These are phyloP conservation scores for Russula earlei DNA, from an alignment of 768 basidiomycete species.

Conservation along the genomic window DNA sequence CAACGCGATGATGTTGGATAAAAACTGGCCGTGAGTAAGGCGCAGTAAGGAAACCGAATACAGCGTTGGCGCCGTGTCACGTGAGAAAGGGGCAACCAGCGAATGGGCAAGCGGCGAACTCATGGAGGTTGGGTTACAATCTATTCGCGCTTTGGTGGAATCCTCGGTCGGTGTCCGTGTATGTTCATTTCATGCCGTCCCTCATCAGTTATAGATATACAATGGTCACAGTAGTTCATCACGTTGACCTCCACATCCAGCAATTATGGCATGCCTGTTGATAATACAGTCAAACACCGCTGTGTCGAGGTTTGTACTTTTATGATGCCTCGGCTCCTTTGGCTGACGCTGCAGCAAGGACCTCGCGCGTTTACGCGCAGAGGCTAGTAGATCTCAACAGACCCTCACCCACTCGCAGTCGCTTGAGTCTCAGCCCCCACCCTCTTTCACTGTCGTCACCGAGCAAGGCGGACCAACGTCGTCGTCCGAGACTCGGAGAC, in stretches of 20 bases:
- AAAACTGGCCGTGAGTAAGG: neutral
- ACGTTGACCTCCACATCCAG: neutral
- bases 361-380: neutral
- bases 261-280: slow-evolving; percentile 8
- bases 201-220: slow-evolving; percentile 9
- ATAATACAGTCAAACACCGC: neutral
- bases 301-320: neutral
- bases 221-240: neutral
- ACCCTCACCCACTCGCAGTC: neutral
- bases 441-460: neutral
- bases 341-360: neutral
- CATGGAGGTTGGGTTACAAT: slow-evolving; percentile 57
- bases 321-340: neutral
- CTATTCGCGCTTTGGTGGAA: slow-evolving; percentile 45
- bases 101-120: slow-evolving; percentile 20
- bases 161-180: slow-evolving; percentile 6
- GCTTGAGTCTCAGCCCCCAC: neutral
- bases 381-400: neutral
- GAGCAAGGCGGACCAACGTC: neutral
- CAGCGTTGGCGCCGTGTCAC: too few relatives aligned
- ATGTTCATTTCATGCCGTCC: neutral
- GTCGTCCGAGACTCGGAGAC: neutral
- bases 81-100: neutral
- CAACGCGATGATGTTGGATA: neutral
- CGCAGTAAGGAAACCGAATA: neutral